A percentile compares a stretch with the other conserved stretches of the same genome.
Evolutionary conservation across 345 rosid species (phyloP).

Genomic region (Kandelia obovata): DNA sequence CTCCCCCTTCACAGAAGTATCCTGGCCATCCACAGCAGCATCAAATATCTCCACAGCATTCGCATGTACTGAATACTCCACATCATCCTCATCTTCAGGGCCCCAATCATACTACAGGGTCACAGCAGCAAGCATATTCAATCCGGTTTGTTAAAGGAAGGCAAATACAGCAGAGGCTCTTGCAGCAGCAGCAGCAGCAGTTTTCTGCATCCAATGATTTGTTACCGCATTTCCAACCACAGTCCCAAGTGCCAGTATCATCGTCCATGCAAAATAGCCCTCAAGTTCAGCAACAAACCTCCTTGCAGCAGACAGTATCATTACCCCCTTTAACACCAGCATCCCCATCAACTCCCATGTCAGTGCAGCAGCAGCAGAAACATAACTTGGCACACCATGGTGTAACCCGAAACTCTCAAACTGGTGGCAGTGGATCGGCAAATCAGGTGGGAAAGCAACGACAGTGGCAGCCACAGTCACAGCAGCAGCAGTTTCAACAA

Average conservation of each 20-base stretch:
- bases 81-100: slow-evolving; percentile 68
- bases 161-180: slow-evolving; percentile 67
- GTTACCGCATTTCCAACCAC: slow-evolving; percentile 62
- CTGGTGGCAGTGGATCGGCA: slow-evolving; percentile 50
- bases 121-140: slow-evolving; percentile 70
- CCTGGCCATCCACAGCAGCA: slow-evolving; percentile 60
- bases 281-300: slow-evolving; percentile 58
- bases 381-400: slow-evolving; percentile 61
- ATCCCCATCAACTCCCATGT: slow-evolving; percentile 53
- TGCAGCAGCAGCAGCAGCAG: slow-evolving; percentile 73
- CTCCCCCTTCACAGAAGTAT: slow-evolving; percentile 59
- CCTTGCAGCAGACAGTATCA: slow-evolving; percentile 56
- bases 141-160: slow-evolving; percentile 61
- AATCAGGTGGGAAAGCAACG: slow-evolving; percentile 85
- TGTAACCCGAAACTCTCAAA: slow-evolving; percentile 51
- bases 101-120: slow-evolving; percentile 55
- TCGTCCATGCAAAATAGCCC: slow-evolving; percentile 65
- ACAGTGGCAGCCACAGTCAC: slow-evolving; percentile 56
- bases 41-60: slow-evolving; percentile 60
- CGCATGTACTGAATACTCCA: slow-evolving; percentile 51
- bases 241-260: slow-evolving; percentile 68
- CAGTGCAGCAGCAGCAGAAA: slow-evolving; percentile 52
- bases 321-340: slow-evolving; percentile 45
- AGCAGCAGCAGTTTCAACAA: slow-evolving; percentile 70
- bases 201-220: slow-evolving; percentile 51